Conservation (phyloP, 306 rosid species). For the Cicer pinnatifidum region DNA sequence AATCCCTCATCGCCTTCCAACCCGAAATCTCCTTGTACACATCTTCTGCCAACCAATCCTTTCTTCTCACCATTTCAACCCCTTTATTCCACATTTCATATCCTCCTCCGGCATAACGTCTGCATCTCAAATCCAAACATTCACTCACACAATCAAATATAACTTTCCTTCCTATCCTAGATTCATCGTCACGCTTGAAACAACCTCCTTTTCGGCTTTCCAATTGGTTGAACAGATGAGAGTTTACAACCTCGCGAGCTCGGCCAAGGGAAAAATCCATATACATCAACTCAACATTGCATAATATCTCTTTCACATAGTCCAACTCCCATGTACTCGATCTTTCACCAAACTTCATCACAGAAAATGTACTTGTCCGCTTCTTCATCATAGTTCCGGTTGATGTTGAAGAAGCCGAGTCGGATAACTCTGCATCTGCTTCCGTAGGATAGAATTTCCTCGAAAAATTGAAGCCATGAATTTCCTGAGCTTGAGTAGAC, state of each 20-base stretch:
- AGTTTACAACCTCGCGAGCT: slow-evolving; percentile 58
- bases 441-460: slow-evolving; percentile 56
- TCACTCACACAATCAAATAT: slow-evolving; percentile 76
- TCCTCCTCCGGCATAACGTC: slow-evolving; percentile 64
- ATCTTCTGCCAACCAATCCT: slow-evolving; percentile 69
- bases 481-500: slow-evolving; percentile 64
- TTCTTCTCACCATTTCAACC: slow-evolving; percentile 65
- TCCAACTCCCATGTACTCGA: slow-evolving; percentile 69
- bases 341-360: slow-evolving; percentile 42
- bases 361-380: slow-evolving; percentile 37
- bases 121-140: slow-evolving; percentile 73
- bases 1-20: slow-evolving; percentile 73
- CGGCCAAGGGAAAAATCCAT: slow-evolving; percentile 65
- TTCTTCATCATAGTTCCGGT: slow-evolving; percentile 46
- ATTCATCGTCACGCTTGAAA: slow-evolving; percentile 41
- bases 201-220: slow-evolving; percentile 63
- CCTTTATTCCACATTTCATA: slow-evolving; percentile 76
- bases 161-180: slow-evolving; percentile 60
- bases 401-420: slow-evolving; percentile 84
- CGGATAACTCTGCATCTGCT: slow-evolving; percentile 72
- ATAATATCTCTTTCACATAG: slow-evolving; percentile 70
- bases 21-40: slow-evolving; percentile 72
- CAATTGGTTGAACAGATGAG: slow-evolving; percentile 65
- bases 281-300: slow-evolving; percentile 69
- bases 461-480: slow-evolving; percentile 51